Percentiles rank a stretch among this genome's conserved stretches.
Conservation (phyloP, 108 stramenopile species). For the Nannochloropsis gaditana region DNA sequence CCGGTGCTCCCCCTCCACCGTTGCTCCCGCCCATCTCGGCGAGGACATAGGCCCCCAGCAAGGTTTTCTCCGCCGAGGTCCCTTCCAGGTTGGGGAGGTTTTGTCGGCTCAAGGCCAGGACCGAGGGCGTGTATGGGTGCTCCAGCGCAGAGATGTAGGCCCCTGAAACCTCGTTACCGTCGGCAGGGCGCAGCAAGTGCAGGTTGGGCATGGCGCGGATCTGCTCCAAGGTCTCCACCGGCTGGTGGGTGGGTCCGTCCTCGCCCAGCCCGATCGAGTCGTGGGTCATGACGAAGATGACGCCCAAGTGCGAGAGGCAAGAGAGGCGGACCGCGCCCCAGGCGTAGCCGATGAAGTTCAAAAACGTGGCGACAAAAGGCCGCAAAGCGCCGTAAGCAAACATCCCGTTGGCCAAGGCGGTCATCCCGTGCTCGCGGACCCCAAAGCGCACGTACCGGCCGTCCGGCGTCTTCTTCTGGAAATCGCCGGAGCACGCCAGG, state of each 20-base stretch:
- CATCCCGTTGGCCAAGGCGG: conserved; percentile 87
- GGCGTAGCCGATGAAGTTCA: conserved; percentile 95
- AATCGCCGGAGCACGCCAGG: conserved; percentile 60
- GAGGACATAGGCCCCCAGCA: conserved; percentile 72
- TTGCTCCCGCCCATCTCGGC: conserved; percentile 43
- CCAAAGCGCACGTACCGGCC: conserved; percentile 92
- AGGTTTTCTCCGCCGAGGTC: conserved; percentile 67
- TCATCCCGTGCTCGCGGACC: conserved; percentile 97
- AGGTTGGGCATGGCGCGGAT: conserved; percentile 88
- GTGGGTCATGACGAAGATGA: conserved; percentile 94
- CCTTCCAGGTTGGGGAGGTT: conserved; percentile 65
- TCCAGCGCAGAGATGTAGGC: conserved; percentile 66
- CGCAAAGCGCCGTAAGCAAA: conserved; percentile 87
- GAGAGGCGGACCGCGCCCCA: conserved; percentile 80
- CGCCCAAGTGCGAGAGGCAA: conserved; percentile 73
- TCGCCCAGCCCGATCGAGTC: conserved; percentile 98
- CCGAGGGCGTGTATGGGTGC: conserved; percentile 64
- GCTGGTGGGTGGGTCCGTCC: conserved; percentile 98
- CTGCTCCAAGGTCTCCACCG: conserved; percentile 83
- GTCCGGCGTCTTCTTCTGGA: conserved; percentile 73
- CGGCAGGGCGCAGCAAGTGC: conserved; percentile 85
- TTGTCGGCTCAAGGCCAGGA: conserved; percentile 76
- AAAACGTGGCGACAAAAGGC: conserved; percentile 95
- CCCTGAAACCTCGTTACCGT: conserved; percentile 84
- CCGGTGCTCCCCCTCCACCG: conserved; percentile 65